Base-by-base conservation (phyloP, 2,329 filamentous ascomycete genomes). In the Phialocephala sp. region DNA sequence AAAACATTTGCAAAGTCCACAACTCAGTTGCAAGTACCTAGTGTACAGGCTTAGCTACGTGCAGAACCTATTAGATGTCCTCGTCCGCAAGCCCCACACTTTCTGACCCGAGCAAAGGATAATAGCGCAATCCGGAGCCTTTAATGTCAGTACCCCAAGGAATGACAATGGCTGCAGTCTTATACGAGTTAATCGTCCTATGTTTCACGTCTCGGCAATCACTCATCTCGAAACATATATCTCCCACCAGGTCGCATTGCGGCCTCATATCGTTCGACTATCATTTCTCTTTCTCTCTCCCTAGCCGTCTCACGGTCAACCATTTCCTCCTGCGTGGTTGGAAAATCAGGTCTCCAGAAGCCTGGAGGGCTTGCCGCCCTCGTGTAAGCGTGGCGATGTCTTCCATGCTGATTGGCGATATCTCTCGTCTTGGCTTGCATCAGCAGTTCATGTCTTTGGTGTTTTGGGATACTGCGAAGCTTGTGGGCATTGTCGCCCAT, bases 331-430 rank as follows among this genome's bases (percentile, higher is more conserved):
- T 98, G 95, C 1, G 95, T 97, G 32, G 82, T 88, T 1, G 94
- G 94, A 76, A 99, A 97, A 71, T 97, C 94, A 1, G 90, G 85
- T 62, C 92, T 85, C 95, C 95, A 99, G 76, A 92, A 98, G 0
- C 93, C 94, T 1, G 93, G 92, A 14, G 95, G 94, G 11, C 91
- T 92, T 54, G 81, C 83, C 68, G 86, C 84, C 59, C 93, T 85
- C 66, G 89, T 86, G 77, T 90, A 93, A 35, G 88, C 84, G 71
- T 94, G 86, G 63, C 91, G 85, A 78, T 97, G 94, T 75, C 85
- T 92, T 6, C 93, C 93, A 76, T 87, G 88, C 67, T 86, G 85
- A 73, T 94, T 89, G 1, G 94, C 91, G 68, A 96, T 80, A 58
- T 89, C 83, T 74, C 87, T 86, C 0, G 88, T 89, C 74, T 89